A percentile compares a stretch with the other conserved stretches of the same genome.
phyloP scores from a whole-genome alignment of 148 eudicot species.

The Pharnaceum exiguum region DNA sequence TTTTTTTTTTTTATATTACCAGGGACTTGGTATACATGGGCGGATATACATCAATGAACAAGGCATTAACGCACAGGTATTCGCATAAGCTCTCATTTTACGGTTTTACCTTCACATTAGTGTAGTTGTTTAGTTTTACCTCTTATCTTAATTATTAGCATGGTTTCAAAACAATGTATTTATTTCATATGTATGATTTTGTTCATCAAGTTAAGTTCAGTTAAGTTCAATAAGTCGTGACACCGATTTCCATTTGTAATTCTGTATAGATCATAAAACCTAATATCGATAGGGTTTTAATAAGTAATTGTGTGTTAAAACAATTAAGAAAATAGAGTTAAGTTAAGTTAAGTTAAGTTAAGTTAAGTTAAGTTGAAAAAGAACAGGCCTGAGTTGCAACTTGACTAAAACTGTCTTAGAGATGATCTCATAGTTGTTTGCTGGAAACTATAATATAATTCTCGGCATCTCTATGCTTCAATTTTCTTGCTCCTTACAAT shows the following conservation, averaged over 20 bases:
- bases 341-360: no score
- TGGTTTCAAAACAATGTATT: no score
- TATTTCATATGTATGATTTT: no score
- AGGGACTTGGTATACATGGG: conserved; percentile 86
- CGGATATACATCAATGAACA: conserved; percentile 88
- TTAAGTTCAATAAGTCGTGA: no score
- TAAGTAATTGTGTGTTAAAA: no score
- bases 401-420: background rate
- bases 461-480: conserved; percentile 4
- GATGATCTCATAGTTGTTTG: background rate
- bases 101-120: background rate
- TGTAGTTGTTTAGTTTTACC: background rate
- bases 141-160: background rate
- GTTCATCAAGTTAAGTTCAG: no score
- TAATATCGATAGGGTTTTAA: no score
- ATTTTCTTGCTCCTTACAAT: conserved; percentile 12
- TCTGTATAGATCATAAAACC: no score
- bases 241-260: no score
- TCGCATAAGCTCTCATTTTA: conserved; percentile 3
- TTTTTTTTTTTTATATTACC: conserved; percentile 11
- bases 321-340: no score
- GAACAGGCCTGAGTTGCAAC: no score
- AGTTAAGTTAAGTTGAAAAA: no score
- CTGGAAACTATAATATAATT: background rate
- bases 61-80: conserved; percentile 95